Evolutionary conservation across 257 asterid species (phyloP).

Genomic region (Petunia secreta): DNA sequence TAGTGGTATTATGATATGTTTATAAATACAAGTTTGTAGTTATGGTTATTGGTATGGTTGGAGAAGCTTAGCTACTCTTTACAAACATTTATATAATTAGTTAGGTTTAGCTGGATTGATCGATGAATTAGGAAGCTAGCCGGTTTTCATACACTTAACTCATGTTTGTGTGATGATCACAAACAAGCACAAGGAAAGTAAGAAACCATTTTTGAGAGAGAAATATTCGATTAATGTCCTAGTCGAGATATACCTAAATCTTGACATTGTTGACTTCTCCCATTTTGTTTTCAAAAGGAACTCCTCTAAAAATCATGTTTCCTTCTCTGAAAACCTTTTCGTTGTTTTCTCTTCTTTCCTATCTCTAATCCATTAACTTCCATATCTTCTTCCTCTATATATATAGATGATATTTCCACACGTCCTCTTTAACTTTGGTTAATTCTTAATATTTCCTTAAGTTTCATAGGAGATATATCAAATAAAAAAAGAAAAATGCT

Average conservation of each 20-base stretch:
- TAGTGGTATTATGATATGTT: too few relatives aligned
- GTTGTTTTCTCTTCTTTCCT: not conserved
- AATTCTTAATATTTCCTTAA: not conserved
- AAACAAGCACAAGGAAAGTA: slow-evolving; percentile 37
- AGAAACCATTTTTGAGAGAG: slow-evolving; percentile 17
- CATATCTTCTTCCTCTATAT: not conserved
- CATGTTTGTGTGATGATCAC: slow-evolving; percentile 31
- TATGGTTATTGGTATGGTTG: not conserved
- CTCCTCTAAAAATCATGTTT: slow-evolving; percentile 1
- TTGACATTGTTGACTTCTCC: slow-evolving; percentile 24
- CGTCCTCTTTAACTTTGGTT: not conserved
- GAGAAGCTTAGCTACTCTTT: slow-evolving; percentile 19
- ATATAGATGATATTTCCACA: slow-evolving; percentile 14
- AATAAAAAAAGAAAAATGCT: slow-evolving; percentile 30
- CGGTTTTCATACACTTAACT: not conserved
- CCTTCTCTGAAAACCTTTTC: too few relatives aligned
- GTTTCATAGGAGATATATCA: not conserved
- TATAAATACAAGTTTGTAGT: not conserved
- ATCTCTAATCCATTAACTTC: not conserved
- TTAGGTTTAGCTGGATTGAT: not conserved
- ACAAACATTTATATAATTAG: not conserved
- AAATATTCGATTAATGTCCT: not conserved
- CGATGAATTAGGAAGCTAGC: slow-evolving; percentile 4
- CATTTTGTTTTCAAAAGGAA: slow-evolving; percentile 2
- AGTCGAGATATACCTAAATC: slow-evolving; percentile 46